Percentiles rank a stretch among this genome's conserved stretches.
These are phyloP conservation scores for Curvularia sp. DNA, from an alignment of 2,329 filamentous ascomycete species.

Conservation along the genomic window DNA sequence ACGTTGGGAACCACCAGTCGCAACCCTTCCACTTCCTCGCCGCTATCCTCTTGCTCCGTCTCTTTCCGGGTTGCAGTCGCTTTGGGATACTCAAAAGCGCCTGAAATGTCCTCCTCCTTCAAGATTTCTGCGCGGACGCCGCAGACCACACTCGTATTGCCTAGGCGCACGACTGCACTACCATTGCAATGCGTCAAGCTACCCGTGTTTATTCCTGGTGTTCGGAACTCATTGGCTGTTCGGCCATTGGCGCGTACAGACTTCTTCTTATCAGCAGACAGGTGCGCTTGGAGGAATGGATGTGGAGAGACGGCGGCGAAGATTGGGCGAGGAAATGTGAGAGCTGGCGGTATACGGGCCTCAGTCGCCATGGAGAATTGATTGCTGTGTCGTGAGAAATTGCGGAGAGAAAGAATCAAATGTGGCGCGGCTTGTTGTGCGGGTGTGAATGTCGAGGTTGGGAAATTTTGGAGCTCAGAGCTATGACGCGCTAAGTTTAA, in stretches of 20 bases:
- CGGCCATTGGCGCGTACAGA: slow-evolving; percentile 84
- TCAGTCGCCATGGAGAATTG: slow-evolving; percentile 33
- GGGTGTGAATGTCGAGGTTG: slow-evolving; percentile 8
- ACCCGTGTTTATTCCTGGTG: slow-evolving; percentile 78
- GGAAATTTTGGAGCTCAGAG: slow-evolving; percentile 40
- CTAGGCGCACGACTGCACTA: slow-evolving; percentile 84
- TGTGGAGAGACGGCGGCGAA: slow-evolving; percentile 91
- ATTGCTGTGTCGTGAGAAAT: not conserved
- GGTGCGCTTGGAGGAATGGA: slow-evolving; percentile 87
- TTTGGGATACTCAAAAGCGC: slow-evolving; percentile 55
- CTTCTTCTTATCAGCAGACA: slow-evolving; percentile 66
- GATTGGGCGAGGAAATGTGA: slow-evolving; percentile 68
- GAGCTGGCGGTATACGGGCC: slow-evolving; percentile 33
- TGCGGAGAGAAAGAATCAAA: too few relatives aligned
- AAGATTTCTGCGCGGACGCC: slow-evolving; percentile 89
- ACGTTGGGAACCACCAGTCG: slow-evolving; percentile 91
- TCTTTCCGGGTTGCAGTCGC: slow-evolving; percentile 26
- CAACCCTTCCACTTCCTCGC: slow-evolving; percentile 56
- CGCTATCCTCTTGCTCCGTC: slow-evolving; percentile 29
- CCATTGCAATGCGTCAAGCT: slow-evolving; percentile 90
- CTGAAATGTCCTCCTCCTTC: slow-evolving; percentile 74
- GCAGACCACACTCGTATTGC: slow-evolving; percentile 93
- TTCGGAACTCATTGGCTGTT: slow-evolving; percentile 70
- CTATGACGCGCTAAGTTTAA: slow-evolving; percentile 33
- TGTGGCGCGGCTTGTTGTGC: not conserved